Percentiles rank a stretch among this genome's conserved stretches.
These are phyloP conservation scores for Paulinella micropora DNA, from an alignment of 78 protist genomes.

Conservation along the genomic window DNA sequence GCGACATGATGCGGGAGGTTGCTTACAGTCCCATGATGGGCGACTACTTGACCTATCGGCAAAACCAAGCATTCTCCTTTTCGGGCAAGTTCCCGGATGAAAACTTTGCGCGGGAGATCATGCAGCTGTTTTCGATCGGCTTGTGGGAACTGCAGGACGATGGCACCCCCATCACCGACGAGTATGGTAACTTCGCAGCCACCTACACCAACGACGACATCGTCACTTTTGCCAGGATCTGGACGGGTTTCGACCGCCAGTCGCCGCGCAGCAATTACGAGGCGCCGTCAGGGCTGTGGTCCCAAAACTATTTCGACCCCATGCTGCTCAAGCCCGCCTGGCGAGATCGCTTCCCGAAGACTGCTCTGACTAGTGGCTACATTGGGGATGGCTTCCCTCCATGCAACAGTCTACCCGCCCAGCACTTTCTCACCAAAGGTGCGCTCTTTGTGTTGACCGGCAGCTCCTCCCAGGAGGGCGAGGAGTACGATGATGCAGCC, in stretches of 20 bases:
- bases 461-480: not conserved
- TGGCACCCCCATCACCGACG: not conserved
- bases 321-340: not conserved
- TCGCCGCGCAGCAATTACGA: not conserved
- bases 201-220: slow-evolving; percentile 14
- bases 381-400: slow-evolving; percentile 6
- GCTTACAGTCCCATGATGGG: not conserved
- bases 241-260: not conserved
- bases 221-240: not conserved
- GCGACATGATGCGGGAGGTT: not conserved
- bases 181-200: not conserved
- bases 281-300: not conserved
- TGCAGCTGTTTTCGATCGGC: slow-evolving; percentile 21
- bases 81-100: not conserved
- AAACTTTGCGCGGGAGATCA: slow-evolving; percentile 18
- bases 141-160: not conserved
- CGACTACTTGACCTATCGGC: not conserved
- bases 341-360: slow-evolving; percentile 9
- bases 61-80: not conserved
- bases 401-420: not conserved
- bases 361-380: not conserved
- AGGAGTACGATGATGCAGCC: not conserved
- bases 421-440: not conserved
- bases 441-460: not conserved
- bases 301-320: not conserved